phyloP scores from a whole-genome alignment of 306 rosid species.

The Geum urbanum region DNA sequence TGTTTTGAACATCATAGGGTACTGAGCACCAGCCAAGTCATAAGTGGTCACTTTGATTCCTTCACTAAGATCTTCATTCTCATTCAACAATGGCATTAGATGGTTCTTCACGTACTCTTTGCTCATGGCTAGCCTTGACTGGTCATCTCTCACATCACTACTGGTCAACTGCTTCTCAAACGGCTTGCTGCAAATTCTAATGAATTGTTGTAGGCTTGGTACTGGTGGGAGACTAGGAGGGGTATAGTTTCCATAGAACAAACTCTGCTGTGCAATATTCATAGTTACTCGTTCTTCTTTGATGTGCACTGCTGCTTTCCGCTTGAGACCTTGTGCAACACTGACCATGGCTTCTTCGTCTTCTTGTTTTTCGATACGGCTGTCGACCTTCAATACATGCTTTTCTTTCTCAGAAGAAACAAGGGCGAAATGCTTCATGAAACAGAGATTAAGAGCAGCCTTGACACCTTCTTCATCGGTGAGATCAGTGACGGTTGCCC shows the following conservation, averaged over 20 bases:
- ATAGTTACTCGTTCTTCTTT: not conserved
- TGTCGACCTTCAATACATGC: not conserved
- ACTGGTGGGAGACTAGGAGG: slow-evolving; percentile 14
- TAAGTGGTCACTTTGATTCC: slow-evolving; percentile 9
- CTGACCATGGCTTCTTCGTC: not conserved
- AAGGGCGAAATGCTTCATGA: not conserved
- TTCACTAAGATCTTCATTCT: not conserved
- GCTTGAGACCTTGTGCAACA: not conserved
- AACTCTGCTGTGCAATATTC: not conserved
- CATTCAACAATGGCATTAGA: slow-evolving; percentile 3
- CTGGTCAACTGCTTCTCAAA: slow-evolving; percentile 13
- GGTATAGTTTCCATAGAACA: not conserved
- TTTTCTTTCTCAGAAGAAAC: not conserved
- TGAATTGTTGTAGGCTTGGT: not conserved
- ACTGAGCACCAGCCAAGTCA: not conserved
- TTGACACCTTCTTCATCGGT: not conserved
- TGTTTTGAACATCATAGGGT: slow-evolving; percentile 10
- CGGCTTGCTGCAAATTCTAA: slow-evolving; percentile 9
- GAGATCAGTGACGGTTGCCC: not conserved
- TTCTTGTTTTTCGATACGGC: not conserved
- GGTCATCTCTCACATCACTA: slow-evolving; percentile 14
- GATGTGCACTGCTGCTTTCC: not conserved
- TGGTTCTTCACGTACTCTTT: not conserved
- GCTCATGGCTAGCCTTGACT: slow-evolving; percentile 14
- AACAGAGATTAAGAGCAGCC: not conserved